Percentiles rank a stretch among this genome's conserved stretches.
phyloP scores from a whole-genome alignment of 2,329 filamentous ascomycete genomes.

The Ophiocordyceps sinensis region DNA sequence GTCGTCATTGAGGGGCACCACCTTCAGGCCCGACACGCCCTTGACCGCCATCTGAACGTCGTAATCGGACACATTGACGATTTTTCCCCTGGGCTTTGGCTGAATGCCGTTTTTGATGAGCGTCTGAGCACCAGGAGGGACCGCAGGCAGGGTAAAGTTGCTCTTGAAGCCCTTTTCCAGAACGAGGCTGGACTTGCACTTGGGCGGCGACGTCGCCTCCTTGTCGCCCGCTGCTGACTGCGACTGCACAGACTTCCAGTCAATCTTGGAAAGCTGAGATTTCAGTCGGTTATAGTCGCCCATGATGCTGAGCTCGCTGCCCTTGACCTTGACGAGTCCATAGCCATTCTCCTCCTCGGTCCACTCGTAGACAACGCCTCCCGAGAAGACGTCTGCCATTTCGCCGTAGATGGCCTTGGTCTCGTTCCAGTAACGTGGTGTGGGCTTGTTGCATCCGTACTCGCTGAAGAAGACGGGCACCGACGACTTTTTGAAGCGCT shows the following conservation, averaged over 20 bases:
- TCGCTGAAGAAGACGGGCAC: slow-evolving; percentile 75
- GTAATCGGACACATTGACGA: slow-evolving; percentile 54
- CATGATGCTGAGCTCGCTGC: slow-evolving; percentile 42
- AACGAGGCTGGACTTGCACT: slow-evolving; percentile 55
- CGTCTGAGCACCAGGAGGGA: slow-evolving; percentile 51
- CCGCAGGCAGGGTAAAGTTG: slow-evolving; percentile 63
- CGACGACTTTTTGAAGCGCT: slow-evolving; percentile 48
- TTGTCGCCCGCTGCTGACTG: slow-evolving; percentile 35
- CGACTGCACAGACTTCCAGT: slow-evolving; percentile 53
- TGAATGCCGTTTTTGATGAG: slow-evolving; percentile 66
- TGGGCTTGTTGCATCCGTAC: slow-evolving; percentile 60
- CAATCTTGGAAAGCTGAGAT: slow-evolving; percentile 58
- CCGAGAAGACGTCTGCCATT: slow-evolving; percentile 56
- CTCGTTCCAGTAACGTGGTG: slow-evolving; percentile 64
- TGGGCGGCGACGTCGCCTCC: slow-evolving; percentile 36
- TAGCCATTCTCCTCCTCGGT: slow-evolving; percentile 55
- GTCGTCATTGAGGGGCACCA: slow-evolving; percentile 29
- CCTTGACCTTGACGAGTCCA: slow-evolving; percentile 48
- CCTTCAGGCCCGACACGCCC: slow-evolving; percentile 31
- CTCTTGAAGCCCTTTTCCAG: slow-evolving; percentile 51
- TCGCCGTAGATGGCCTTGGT: slow-evolving; percentile 56
- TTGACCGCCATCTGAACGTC: slow-evolving; percentile 33
- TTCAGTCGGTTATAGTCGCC: slow-evolving; percentile 61
- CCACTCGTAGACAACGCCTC: slow-evolving; percentile 72
- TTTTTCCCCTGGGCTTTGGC: slow-evolving; percentile 47